These are phyloP conservation scores for Ceratopteris richardii DNA, from an alignment of 75 land plant genomes.

Conservation along the genomic window DNA sequence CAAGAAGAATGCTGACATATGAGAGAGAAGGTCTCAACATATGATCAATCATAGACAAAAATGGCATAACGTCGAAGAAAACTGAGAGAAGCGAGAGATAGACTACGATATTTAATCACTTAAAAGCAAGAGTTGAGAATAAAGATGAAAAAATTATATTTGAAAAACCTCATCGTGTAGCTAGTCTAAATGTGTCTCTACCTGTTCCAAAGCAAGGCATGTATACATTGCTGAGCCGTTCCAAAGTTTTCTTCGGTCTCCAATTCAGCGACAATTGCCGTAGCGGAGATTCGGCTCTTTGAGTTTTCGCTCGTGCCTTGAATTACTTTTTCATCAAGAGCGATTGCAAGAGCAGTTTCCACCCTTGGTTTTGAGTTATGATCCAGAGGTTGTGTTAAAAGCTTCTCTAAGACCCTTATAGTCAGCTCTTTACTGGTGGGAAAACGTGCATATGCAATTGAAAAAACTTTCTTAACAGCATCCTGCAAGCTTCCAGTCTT, in stretches of 20 bases:
- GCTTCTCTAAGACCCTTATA: conserved; percentile 43
- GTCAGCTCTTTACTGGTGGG: conserved; percentile 47
- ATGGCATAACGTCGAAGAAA: too few species aligned
- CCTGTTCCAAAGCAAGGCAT: conserved; percentile 85
- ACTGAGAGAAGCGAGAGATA: too few species aligned
- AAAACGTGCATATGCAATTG: conserved; percentile 48
- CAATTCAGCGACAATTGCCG: not conserved
- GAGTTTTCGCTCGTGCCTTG: not conserved
- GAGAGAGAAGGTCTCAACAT: too few species aligned
- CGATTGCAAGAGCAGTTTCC: conserved; percentile 49
- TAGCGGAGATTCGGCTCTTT: conserved; percentile 1
- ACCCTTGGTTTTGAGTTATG: conserved; percentile 27
- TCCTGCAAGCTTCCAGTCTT: conserved; percentile 13
- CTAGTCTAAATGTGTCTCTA: too few species aligned
- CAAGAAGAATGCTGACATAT: too few species aligned
- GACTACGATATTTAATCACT: too few species aligned
- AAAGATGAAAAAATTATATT: too few species aligned
- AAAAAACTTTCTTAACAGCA: conserved; percentile 44
- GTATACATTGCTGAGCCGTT: conserved; percentile 45
- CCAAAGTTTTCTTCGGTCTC: conserved; percentile 7
- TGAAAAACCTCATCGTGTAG: too few species aligned
- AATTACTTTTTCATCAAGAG: conserved; percentile 46
- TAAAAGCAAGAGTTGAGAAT: too few species aligned
- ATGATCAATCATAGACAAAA: too few species aligned
- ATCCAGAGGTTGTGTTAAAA: conserved; percentile 25